Evolutionary conservation across 192 early-diverging fungal genomes (phyloP).

Genomic region (Gamsiella multidivaricata): DNA sequence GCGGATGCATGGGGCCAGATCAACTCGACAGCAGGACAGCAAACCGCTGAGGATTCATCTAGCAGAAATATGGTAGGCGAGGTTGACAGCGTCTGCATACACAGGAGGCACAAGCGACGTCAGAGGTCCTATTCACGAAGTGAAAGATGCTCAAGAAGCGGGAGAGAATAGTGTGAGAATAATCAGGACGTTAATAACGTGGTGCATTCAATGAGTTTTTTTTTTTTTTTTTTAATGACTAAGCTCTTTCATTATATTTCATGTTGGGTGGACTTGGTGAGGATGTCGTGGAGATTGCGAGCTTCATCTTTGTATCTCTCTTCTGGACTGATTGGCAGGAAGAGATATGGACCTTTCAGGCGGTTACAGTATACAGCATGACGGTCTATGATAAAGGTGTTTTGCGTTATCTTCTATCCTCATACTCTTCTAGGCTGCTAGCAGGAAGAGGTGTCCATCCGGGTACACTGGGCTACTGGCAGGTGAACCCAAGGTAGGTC

Average conservation of each 20-base stretch:
- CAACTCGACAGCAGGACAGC: too few species aligned
- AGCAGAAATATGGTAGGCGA: too few species aligned
- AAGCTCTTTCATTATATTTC: constrained; percentile 9
- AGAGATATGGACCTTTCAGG: constrained; percentile 2
- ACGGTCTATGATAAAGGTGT: constrained; percentile 1
- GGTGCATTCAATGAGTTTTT: background rate
- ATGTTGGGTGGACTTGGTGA: constrained; percentile 28
- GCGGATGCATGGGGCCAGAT: too few species aligned
- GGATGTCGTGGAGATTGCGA: constrained; percentile 12
- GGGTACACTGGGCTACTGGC: constrained; percentile 27
- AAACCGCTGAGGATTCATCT: too few species aligned
- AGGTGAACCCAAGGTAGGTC: constrained; percentile 21
- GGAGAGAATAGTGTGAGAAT: too few species aligned
- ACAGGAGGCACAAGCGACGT: too few species aligned
- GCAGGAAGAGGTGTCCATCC: constrained; percentile 37
- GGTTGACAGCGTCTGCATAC: too few species aligned
- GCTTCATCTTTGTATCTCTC: constrained; percentile 10
- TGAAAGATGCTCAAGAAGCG: too few species aligned
- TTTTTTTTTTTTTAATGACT: background rate
- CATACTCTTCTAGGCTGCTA: constrained; percentile 19
- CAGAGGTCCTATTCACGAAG: too few species aligned
- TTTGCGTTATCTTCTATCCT: constrained; percentile 27
- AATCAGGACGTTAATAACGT: too few species aligned
- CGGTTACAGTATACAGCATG: background rate
- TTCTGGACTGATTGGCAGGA: constrained; percentile 15